Evolutionary conservation across 2,329 filamentous ascomycete species (phyloP), one percentile per base, ranked within the genome.

Genomic region (Pyricularia sp.): DNA sequence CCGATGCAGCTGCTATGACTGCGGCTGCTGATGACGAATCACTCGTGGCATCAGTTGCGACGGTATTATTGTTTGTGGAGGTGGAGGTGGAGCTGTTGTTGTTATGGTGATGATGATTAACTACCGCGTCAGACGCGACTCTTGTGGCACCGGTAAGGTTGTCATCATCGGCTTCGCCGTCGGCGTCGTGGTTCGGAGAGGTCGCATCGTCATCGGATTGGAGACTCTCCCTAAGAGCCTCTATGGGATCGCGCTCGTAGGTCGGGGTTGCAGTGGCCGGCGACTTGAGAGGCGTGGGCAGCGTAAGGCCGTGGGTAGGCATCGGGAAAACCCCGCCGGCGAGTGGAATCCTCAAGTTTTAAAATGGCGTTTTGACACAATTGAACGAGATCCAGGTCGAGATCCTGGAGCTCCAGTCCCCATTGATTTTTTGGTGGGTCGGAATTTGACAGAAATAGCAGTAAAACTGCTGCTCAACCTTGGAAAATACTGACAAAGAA

Each of bases 401-500:
- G 26, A 59, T 67, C 66, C 42, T 61, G 42, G 66, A 67, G 66
- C 58, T 61, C 58, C 55, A 25, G 66, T 67, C 66, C 55, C 66
- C 66, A 67, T 67, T 59, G 25, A 59, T 67, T 58, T 50, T 58
- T 67, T 67, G 66, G 66, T 67, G 66, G 66, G 66, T 67, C 66
- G 58, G 58, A 64, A 30, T 36, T 30, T 30, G 63, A 65, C 58
- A 61, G 58, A 61, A 61, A 61, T 61, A 61, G 58, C 25, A 61
- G 58, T 61, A 26, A n/a, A 36, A 25, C n/a, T 23, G 58, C 58
- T 61, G 58, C 58, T 61, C 25, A 23, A 61, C 58, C 58, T 61
- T 61, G 58, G 58, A 61, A 59, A 61, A 61, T 36, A 61, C 58
- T 61, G 23, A 61, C 58, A 61, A 61, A 61, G 58, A 26, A 61